Evolutionary conservation across 2,329 filamentous ascomycete genomes (phyloP).

Genomic region (Colletotrichum tamarilloi): DNA sequence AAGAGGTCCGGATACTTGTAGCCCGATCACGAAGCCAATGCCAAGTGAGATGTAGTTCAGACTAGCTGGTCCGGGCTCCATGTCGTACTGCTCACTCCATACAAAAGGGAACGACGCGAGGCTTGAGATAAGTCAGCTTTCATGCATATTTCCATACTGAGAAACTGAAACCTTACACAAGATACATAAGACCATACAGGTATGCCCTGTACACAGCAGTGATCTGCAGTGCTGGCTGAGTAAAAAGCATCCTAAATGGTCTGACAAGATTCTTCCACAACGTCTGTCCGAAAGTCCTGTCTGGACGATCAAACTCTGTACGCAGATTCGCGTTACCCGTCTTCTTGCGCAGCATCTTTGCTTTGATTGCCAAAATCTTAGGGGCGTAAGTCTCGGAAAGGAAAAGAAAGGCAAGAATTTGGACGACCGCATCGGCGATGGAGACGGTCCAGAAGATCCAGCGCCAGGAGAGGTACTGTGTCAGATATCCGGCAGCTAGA

Average conservation of each 20-base stretch:
- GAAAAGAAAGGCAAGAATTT: slow-evolving; percentile 49
- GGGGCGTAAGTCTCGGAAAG: slow-evolving; percentile 52
- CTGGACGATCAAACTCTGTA: slow-evolving; percentile 44
- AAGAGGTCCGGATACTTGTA: slow-evolving; percentile 58
- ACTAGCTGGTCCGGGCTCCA: slow-evolving; percentile 58
- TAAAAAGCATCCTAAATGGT: slow-evolving; percentile 60
- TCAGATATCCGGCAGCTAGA: slow-evolving; percentile 51
- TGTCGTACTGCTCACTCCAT: slow-evolving; percentile 59
- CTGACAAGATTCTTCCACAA: slow-evolving; percentile 51
- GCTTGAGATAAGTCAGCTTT: slow-evolving; percentile 9
- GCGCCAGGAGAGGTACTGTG: slow-evolving; percentile 52
- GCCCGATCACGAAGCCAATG: slow-evolving; percentile 65
- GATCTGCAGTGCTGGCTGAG: slow-evolving; percentile 62
- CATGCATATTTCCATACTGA: accelerated
- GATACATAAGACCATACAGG: slow-evolving; percentile 65
- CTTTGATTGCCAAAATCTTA: slow-evolving; percentile 44
- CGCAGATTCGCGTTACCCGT: slow-evolving; percentile 43
- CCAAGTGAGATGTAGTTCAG: slow-evolving; percentile 65
- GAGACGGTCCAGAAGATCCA: slow-evolving; percentile 58
- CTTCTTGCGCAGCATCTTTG: slow-evolving; percentile 40
- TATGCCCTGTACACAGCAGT: slow-evolving; percentile 61
- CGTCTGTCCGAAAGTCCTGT: slow-evolving; percentile 39
- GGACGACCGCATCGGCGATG: slow-evolving; percentile 49
- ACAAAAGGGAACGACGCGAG: slow-evolving; percentile 64
- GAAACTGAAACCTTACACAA: slow-evolving; percentile 48